These are phyloP conservation scores for Anthostomella pinea DNA, from an alignment of 2,329 filamentous ascomycete genomes.

Conservation along the genomic window DNA sequence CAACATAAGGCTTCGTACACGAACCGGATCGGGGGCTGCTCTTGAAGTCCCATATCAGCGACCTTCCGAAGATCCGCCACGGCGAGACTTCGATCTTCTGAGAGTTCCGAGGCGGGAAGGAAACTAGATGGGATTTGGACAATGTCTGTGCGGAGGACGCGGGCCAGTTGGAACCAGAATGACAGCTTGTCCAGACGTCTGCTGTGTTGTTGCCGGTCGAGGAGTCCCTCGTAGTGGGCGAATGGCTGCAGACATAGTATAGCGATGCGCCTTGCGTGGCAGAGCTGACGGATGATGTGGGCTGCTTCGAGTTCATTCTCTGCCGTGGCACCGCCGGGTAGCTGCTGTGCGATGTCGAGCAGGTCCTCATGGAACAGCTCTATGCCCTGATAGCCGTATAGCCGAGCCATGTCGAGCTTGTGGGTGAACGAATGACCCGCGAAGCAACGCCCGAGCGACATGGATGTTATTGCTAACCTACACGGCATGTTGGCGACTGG, in stretches of 20 bases:
- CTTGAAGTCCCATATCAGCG: conserved; percentile 62
- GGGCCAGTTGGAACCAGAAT: conserved; percentile 67
- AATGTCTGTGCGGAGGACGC: conserved; percentile 63
- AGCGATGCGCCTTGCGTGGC: conserved; percentile 49
- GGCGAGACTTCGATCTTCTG: conserved; percentile 51
- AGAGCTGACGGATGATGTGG: conserved; percentile 53
- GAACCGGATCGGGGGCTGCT: conserved; percentile 59
- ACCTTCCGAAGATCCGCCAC: conserved; percentile 60
- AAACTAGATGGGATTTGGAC: conserved; percentile 75
- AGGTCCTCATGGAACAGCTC: conserved; percentile 80
- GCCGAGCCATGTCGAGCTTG: conserved; percentile 67
- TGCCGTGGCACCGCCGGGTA: conserved; percentile 39
- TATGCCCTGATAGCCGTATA: conserved; percentile 64
- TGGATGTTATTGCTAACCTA: conserved; percentile 68
- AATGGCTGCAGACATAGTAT: conserved; percentile 75
- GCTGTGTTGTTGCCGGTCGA: conserved; percentile 58
- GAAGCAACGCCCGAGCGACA: conserved; percentile 69
- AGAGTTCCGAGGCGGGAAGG: conserved; percentile 47
- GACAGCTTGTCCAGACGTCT: conserved; percentile 60
- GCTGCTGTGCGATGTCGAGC: conserved; percentile 51
- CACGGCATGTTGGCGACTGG: conserved; percentile 52
- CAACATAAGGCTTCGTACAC: conserved; percentile 73
- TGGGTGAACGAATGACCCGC: conserved; percentile 64
- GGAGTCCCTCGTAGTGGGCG: conserved; percentile 71
- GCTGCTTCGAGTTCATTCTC: conserved; percentile 57